A percentile compares a stretch with the other conserved stretches of the same genome.
phyloP scores from a whole-genome alignment of 768 basidiomycete species.

The Suillus fuscotomentosus region DNA sequence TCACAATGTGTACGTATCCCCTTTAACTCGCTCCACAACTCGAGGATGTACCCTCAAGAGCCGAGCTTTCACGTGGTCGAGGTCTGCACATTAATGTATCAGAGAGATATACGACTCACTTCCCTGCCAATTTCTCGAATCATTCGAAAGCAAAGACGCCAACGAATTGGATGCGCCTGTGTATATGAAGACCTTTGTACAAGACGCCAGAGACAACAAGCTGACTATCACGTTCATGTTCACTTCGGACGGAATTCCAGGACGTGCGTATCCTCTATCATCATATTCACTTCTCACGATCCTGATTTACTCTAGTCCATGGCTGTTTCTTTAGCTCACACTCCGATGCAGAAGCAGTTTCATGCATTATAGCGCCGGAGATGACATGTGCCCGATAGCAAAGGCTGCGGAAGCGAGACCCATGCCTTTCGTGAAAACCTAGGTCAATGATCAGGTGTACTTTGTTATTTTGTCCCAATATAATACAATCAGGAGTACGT shows the following conservation, averaged over 20 bases:
- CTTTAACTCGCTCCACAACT: slow-evolving; percentile 26
- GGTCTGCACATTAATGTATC: slow-evolving; percentile 51
- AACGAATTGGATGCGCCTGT: slow-evolving; percentile 52
- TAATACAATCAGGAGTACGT: slow-evolving; percentile 36
- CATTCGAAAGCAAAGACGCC: slow-evolving; percentile 43
- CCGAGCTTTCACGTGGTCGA: slow-evolving; percentile 51
- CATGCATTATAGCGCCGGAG: slow-evolving; percentile 53
- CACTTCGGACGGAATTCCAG: slow-evolving; percentile 38
- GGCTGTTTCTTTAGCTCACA: slow-evolving; percentile 62
- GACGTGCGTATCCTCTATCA: slow-evolving; percentile 38
- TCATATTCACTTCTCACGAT: background rate
- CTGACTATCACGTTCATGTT: slow-evolving; percentile 43
- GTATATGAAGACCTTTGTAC: slow-evolving; percentile 50
- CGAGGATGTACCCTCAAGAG: slow-evolving; percentile 56
- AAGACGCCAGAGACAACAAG: slow-evolving; percentile 49
- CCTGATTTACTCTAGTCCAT: slow-evolving; percentile 38
- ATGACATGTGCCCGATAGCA: slow-evolving; percentile 48
- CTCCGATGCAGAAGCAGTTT: slow-evolving; percentile 65
- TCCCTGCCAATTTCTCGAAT: slow-evolving; percentile 60
- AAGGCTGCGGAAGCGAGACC: slow-evolving; percentile 43
- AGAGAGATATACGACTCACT: slow-evolving; percentile 64
- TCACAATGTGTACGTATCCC: background rate
- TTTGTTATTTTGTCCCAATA: slow-evolving; percentile 45
- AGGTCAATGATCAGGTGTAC: slow-evolving; percentile 42
- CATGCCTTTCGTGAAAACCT: slow-evolving; percentile 41